Base-by-base conservation (phyloP, 441 rosid genomes). In the Bocquillonia castaneifolia region DNA sequence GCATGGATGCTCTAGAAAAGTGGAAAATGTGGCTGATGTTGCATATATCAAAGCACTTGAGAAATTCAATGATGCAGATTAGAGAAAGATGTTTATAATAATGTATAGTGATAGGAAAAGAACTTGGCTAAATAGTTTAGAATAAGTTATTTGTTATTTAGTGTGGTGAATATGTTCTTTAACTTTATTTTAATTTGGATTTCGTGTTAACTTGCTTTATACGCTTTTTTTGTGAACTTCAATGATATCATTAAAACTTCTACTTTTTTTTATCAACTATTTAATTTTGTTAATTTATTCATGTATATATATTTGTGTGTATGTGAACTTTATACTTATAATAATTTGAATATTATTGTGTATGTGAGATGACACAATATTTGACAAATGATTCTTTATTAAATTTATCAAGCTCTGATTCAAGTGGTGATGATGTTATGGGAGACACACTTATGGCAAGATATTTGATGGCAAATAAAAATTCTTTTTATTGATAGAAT, bases 21-120 rank as follows among this genome's bases (percentile, higher is more conserved):
- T 51, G 55, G 26, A 51, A 51, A 22, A 51, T 51, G 55, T 22
- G n/a, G 2, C 57, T 22, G 22, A 53, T 53, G 57, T 1, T 20
- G 28, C 57, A 53, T 53, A 53, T 53, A 53, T 53, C 57, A 53
- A 53, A 53, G 57, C 31, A 22, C 57, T 53, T 25, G 29, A 53
- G 14, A 53, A 53, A 23, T 6, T 53, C 29, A 22, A 53, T 5
- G 57, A 53, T 53, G 29, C 12, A 25, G 57, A 53, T 20, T 53
- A 31, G 57, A 53, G 57, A 20, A 22, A 23, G 10, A 53, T 53
- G 57, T 53, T 53, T 25, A 23, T 53, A 9, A 53, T 3, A 10
- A 22, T 53, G 57, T 20, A 5, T 0, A 53, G 7, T 20, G 29
- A 53, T 53, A 40, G 45, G 45, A 40, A 40, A 10, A 40, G 15